Conservation (phyloP, 2,329 filamentous ascomycete genomes). For the Colletotrichum somersetense region DNA sequence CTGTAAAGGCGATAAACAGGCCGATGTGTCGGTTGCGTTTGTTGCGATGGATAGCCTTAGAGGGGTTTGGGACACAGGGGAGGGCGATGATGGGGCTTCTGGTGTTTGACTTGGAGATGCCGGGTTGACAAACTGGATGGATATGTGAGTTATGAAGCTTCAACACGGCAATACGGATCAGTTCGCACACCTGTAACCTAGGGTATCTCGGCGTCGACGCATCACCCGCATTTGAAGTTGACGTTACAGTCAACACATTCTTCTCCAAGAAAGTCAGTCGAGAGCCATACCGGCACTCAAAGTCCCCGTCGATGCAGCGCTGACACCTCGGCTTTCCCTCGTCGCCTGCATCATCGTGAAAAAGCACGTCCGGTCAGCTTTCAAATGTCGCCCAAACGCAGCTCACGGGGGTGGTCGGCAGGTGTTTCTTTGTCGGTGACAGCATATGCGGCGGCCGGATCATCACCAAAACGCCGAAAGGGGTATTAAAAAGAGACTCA, state of each 20-base stretch:
- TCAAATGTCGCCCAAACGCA: neutral
- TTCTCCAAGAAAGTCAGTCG: slow-evolving; percentile 62
- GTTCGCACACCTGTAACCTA: slow-evolving; percentile 41
- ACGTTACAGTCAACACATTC: slow-evolving; percentile 58
- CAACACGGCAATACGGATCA: neutral
- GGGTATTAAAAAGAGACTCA: slow-evolving; percentile 45
- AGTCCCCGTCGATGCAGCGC: slow-evolving; percentile 60
- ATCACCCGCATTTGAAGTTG: slow-evolving; percentile 19
- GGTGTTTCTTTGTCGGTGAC: neutral
- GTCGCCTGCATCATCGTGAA: slow-evolving; percentile 55
- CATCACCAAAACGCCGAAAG: neutral
- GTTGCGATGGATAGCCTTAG: neutral
- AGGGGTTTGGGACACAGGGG: neutral
- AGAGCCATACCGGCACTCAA: slow-evolving; percentile 63
- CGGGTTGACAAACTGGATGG: slow-evolving; percentile 35
- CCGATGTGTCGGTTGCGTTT: neutral
- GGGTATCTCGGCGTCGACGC: slow-evolving; percentile 34
- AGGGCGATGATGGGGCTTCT: neutral
- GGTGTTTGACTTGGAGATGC: slow-evolving; percentile 1
- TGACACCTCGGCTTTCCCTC: slow-evolving; percentile 63
- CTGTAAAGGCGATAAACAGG: neutral
- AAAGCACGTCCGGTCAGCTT: neutral
- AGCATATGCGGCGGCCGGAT: neutral
- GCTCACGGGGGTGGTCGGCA: neutral
- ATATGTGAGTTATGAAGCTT: neutral